Base-by-base conservation (phyloP, 2,329 filamentous ascomycete genomes). In the Aspergillus transmontanensis region DNA sequence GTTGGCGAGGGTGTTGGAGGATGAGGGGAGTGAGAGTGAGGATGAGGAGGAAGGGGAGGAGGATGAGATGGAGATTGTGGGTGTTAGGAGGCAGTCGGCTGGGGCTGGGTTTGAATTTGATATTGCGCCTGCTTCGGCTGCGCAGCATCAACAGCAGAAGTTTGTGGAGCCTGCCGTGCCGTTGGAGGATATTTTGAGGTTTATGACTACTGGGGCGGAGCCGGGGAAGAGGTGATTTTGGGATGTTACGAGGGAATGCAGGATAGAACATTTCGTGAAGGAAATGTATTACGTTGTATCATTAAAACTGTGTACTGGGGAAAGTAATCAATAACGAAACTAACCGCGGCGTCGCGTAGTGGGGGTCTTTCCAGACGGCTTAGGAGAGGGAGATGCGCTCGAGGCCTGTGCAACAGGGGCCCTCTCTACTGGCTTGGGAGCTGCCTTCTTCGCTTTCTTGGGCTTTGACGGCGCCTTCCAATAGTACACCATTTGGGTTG, bases 401-500 rank as follows among this genome's bases (percentile, higher is more conserved):
- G 79, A 80, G 48, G 75, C 80, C 30, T 75, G 68, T 43, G 69
- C 80, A 62, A 66, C 72, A 14, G 76, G 70, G 0, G 72, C 68
- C 61, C 74, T 72, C 55, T 76, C 72, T 14, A 51, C 48, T 16
- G 63, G 39, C 66, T 72, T 70, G 66, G 61, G 64, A 26, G 65
- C 62, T 21, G 66, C 65, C 63, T 73, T 58, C 58, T 58, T 48
- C 59, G 61, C 55, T 81, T 76, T 72, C 60, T 75, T 75, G 51
- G 79, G 76, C 66, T 75, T 78, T 32, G 76, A 70, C 3, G 83
- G 77, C 57, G 78, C 82, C 73, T 97, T 97, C 95, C 95, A 99
- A 84, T 98, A 98, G 81, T 94, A 96, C 32, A 96, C 76, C 90
- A 99, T 95, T 83, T 99, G 95, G 45, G 85, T 80, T 16, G 94